phyloP scores from a whole-genome alignment of 1,284 basidiomycete species.

The Sporisorium iseilematis-ciliati region DNA sequence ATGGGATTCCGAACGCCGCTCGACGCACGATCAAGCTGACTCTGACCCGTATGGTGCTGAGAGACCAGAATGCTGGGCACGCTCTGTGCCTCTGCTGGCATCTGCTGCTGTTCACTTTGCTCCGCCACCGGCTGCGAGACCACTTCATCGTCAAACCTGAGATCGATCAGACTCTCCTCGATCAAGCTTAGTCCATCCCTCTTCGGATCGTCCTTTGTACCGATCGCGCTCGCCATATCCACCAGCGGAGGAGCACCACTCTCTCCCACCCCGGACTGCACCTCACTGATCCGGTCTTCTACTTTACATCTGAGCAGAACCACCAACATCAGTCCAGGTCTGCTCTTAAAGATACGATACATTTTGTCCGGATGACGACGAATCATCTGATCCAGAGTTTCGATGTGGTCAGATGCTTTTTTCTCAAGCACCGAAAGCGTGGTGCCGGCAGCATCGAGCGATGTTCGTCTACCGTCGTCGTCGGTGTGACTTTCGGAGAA shows the following conservation, averaged over 20 bases:
- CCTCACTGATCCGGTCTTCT: constrained; percentile 23
- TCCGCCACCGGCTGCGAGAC: background rate
- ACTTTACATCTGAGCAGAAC: constrained; percentile 28
- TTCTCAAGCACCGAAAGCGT: constrained; percentile 34
- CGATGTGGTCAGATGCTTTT: constrained; percentile 21
- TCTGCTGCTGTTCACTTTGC: background rate
- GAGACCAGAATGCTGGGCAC: constrained; percentile 28
- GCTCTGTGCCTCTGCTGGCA: background rate
- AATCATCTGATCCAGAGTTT: constrained; percentile 28
- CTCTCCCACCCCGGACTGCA: background rate
- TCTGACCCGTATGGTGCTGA: constrained; percentile 15
- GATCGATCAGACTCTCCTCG: constrained; percentile 30
- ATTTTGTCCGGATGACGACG: constrained; percentile 35
- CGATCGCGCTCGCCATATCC: background rate
- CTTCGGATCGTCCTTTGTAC: background rate
- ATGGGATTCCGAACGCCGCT: background rate
- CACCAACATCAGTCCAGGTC: constrained; percentile 31
- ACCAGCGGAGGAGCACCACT: background rate
- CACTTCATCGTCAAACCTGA: constrained; percentile 19
- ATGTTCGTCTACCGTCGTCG: constrained; percentile 9
- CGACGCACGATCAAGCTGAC: background rate
- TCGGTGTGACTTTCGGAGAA: background rate
- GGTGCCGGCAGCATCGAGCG: constrained; percentile 16
- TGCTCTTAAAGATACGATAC: constrained; percentile 15
- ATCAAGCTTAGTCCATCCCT: constrained; percentile 8